A percentile compares a stretch with the other conserved stretches of the same genome.
These are phyloP conservation scores for Trichoderma harzianum DNA, from an alignment of 2,329 filamentous ascomycete species.

Conservation along the genomic window DNA sequence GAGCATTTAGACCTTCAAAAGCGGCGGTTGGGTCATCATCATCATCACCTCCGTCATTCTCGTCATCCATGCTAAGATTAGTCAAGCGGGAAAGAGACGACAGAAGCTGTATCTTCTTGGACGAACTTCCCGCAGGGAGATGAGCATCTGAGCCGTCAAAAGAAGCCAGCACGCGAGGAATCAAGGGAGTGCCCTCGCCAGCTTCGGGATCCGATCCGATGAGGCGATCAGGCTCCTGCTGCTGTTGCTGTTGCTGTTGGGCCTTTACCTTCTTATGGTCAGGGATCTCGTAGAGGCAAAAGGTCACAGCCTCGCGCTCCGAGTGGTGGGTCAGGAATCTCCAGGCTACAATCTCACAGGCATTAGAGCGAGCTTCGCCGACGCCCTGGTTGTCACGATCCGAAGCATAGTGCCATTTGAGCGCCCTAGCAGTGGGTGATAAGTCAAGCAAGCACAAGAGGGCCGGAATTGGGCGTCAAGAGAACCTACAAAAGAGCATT, in stretches of 20 bases:
- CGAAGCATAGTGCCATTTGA: conserved; percentile 71
- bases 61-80: conserved; percentile 33
- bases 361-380: conserved; percentile 65
- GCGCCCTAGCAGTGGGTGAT: conserved; percentile 50
- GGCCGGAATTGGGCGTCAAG: background rate
- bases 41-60: conserved; percentile 41
- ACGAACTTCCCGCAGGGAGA: conserved; percentile 37
- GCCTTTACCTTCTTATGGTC: conserved; percentile 29
- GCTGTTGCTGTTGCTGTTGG: conserved; percentile 4
- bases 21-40: conserved; percentile 63
- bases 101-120: conserved; percentile 48
- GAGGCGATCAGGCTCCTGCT: conserved; percentile 8
- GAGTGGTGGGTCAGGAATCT: conserved; percentile 69
- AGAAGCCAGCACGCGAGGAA: conserved; percentile 35
- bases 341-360: conserved; percentile 80
- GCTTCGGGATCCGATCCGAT: conserved; percentile 36
- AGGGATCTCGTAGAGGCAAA: conserved; percentile 70
- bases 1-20: conserved; percentile 77
- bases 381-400: conserved; percentile 62
- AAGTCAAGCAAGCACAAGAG: background rate
- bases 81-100: conserved; percentile 56
- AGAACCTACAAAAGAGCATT: conserved; percentile 66
- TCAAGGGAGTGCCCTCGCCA: conserved; percentile 47
- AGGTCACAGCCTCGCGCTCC: conserved; percentile 70
- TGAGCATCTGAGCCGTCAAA: conserved; percentile 22